A percentile compares a stretch with the other conserved stretches of the same genome.
phyloP scores from a whole-genome alignment of 176 grass and related monocot genomes.

The Aegilops tauschii region DNA sequence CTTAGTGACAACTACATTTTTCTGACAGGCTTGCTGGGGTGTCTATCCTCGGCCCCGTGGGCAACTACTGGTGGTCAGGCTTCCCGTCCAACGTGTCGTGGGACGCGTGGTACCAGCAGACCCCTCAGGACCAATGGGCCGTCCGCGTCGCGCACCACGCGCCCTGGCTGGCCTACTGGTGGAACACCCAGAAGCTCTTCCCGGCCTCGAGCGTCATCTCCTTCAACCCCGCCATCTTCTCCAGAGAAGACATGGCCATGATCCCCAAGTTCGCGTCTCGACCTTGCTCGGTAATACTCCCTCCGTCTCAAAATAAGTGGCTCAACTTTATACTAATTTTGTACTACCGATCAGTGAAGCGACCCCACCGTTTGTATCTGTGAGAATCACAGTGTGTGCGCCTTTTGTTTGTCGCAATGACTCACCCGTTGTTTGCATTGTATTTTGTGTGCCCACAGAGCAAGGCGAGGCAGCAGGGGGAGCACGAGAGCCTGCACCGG shows the following conservation, averaged over 20 bases:
- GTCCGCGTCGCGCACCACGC: conserved; percentile 72
- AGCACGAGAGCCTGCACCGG: conserved; percentile 3
- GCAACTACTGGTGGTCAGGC: conserved; percentile 92
- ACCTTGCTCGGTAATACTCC: conserved; percentile 22
- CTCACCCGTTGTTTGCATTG: neutral
- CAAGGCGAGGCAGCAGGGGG: conserved; percentile 42
- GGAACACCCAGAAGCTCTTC: conserved; percentile 89
- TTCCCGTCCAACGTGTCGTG: conserved; percentile 51
- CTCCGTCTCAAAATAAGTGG: too few species aligned
- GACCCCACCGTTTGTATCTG: neutral
- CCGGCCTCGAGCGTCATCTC: conserved; percentile 62
- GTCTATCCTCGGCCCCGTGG: conserved; percentile 63
- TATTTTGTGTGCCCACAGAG: neutral
- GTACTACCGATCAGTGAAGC: too few species aligned
- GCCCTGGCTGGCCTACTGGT: conserved; percentile 80
- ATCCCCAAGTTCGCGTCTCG: conserved; percentile 40
- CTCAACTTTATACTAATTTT: too few species aligned
- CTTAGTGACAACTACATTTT: too few species aligned
- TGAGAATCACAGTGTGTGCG: neutral
- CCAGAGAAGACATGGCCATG: conserved; percentile 34
- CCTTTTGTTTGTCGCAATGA: neutral
- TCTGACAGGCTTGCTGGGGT: conserved; percentile 41
- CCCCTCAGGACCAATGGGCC: conserved; percentile 63
- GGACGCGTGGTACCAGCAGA: conserved; percentile 65
- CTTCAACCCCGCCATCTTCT: conserved; percentile 35